Base-by-base conservation (phyloP, 1,139 yeast genomes). In the Scheffersomyces segobiensis region DNA sequence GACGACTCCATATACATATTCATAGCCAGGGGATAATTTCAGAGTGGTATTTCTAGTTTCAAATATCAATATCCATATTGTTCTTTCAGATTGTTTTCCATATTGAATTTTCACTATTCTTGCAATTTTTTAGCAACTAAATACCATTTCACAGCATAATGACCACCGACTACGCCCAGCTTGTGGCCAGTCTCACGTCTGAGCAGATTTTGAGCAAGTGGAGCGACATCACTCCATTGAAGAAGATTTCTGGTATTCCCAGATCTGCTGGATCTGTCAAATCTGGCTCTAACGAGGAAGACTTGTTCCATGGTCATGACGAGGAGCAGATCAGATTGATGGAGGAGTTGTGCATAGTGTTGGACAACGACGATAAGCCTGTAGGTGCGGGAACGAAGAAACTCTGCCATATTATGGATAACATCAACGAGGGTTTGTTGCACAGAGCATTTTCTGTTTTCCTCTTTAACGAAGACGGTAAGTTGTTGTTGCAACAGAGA, bases 391-490 rank as follows among this genome's bases (percentile, higher is more conserved):
- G 96, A 18, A 91, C 98, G 59, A 95, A 95, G 76, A 96, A 93
- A 75, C 77, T 91, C 57, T 93, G 97, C 69, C 99, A 95, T 71
- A 76, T 95, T 58, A 91, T 93, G 97, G 83, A 84, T 53, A 93
- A 93, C 73, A 95, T 95, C 68, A 81, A 92, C 63, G 77, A 79
- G 59, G 99, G 99, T 4, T 81, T 95, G 56, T 80, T 95, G 63
- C 99, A 95, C 76, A 85, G 99, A 65, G 99, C 99, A 0, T 95
- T 95, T 71, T 91, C 97, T 39, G 98, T 93, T 42, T 95, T 95
- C 70, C 78, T 93, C 60, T 96, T 95, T 79, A 89, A 93, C 73
- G 86, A 84, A 52, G 85, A 91, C 55, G 87, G 87, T 59, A 84
- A 89, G 75, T 82, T 96, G 63, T 81, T 95, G 64, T 82, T 95